phyloP scores from a whole-genome alignment of 371 early-diverging fungal genomes.

The Rhizopus microsporus region DNA sequence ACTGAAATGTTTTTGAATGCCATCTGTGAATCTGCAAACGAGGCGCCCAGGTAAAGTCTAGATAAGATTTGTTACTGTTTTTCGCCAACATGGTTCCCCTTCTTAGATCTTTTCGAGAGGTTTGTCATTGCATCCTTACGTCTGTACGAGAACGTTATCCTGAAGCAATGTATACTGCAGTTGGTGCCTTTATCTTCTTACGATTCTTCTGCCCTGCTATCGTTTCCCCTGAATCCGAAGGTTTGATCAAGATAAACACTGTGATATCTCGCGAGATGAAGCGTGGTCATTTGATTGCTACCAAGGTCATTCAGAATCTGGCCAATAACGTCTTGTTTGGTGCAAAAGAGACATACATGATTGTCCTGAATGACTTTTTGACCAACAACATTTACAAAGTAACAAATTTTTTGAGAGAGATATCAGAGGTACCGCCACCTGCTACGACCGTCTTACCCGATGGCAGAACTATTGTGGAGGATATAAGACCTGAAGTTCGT shows the following conservation, averaged over 20 bases:
- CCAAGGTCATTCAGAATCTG: constrained; percentile 94
- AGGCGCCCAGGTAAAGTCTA: constrained; percentile 59
- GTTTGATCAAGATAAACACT: constrained; percentile 38
- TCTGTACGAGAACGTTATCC: constrained; percentile 85
- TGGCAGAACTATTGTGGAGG: constrained; percentile 11
- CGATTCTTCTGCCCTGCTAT: constrained; percentile 96
- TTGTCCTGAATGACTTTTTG: constrained; percentile 82
- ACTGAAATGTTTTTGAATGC: constrained; percentile 81
- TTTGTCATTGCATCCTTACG: constrained; percentile 78
- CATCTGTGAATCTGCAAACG: constrained; percentile 72
- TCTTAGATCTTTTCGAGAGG: constrained; percentile 65
- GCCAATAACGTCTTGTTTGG: constrained; percentile 95
- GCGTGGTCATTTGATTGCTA: constrained; percentile 86
- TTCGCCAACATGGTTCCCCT: neutral
- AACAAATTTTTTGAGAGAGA: constrained; percentile 62
- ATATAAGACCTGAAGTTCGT: constrained; percentile 15
- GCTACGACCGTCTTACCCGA: neutral
- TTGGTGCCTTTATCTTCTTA: constrained; percentile 93
- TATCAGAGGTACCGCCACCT: constrained; percentile 42
- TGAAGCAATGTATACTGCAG: constrained; percentile 82
- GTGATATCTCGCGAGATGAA: constrained; percentile 55
- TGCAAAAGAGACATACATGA: constrained; percentile 91
- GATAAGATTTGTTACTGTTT: neutral
- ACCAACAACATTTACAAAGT: constrained; percentile 71
- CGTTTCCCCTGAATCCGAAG: constrained; percentile 81